phyloP scores from a whole-genome alignment of 768 basidiomycete genomes.

The Termitomyces eurrhizus region DNA sequence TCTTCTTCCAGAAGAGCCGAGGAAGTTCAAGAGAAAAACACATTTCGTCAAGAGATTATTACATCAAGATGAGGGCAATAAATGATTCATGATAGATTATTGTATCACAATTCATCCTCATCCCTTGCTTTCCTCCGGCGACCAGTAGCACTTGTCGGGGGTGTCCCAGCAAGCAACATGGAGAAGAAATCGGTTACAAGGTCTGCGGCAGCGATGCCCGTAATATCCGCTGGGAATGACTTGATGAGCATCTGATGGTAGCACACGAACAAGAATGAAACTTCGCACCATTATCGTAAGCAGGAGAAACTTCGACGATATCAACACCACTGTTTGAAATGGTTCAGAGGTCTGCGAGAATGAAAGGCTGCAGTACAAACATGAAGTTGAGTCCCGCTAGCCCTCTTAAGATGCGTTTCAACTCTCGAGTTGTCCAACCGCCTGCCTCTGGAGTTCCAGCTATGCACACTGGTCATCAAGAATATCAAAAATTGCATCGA shows the following conservation, averaged over 20 bases:
- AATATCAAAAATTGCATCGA: neutral
- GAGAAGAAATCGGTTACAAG: slow-evolving; percentile 67
- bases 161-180: slow-evolving; percentile 45
- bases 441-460: slow-evolving; percentile 84
- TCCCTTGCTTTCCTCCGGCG: neutral
- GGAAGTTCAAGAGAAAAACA: neutral
- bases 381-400: slow-evolving; percentile 77
- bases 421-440: slow-evolving; percentile 81
- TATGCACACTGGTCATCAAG: slow-evolving; percentile 21
- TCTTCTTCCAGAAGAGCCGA: neutral
- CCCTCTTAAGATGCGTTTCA: slow-evolving; percentile 78
- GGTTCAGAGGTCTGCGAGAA: neutral
- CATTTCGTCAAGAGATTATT: neutral
- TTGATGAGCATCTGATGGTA: neutral
- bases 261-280: neutral
- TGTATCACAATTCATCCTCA: slow-evolving; percentile 13
- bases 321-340: slow-evolving; percentile 52
- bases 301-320: slow-evolving; percentile 70
- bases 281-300: slow-evolving; percentile 63
- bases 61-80: neutral
- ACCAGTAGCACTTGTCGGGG: slow-evolving; percentile 19
- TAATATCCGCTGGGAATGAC: slow-evolving; percentile 51
- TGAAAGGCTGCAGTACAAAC: slow-evolving; percentile 35
- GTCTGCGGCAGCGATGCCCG: slow-evolving; percentile 64
- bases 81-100: neutral